phyloP scores from a whole-genome alignment of 179 eudicot genomes.

The Sideroxylon spinosum region DNA sequence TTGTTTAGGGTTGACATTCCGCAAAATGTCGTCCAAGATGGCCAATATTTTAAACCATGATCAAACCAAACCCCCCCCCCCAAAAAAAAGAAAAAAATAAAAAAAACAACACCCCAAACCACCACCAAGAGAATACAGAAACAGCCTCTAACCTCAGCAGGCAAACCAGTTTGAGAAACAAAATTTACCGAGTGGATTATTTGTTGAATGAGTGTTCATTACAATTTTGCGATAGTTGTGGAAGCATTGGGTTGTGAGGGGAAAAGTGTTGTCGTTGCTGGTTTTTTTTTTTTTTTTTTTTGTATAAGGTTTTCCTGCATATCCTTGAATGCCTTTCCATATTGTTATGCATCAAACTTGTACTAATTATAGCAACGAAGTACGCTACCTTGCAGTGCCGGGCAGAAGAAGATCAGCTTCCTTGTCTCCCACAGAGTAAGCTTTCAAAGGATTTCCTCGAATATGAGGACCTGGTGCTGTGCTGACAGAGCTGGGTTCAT shows the following conservation, averaged over 20 bases:
- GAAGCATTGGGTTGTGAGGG: too few species aligned
- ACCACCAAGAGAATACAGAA: too few species aligned
- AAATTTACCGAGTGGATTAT: background rate
- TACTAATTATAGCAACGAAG: background rate
- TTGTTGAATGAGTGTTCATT: background rate
- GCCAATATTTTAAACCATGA: too few species aligned
- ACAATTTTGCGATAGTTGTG: background rate
- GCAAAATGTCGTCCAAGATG: too few species aligned
- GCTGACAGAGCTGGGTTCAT: slow-evolving; percentile 75
- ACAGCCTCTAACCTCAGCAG: background rate
- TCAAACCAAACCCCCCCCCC: too few species aligned
- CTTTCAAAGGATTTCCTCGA: slow-evolving; percentile 74
- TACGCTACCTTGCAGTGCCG: slow-evolving; percentile 83
- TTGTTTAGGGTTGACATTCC: too few species aligned
- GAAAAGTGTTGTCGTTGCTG: background rate
- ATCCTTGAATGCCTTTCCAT: background rate
- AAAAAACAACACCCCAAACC: too few species aligned
- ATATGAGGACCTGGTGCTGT: slow-evolving; percentile 84
- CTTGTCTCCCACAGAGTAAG: slow-evolving; percentile 69
- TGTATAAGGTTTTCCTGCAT: background rate
- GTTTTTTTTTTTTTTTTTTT: slow-evolving; percentile 3
- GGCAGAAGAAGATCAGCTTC: slow-evolving; percentile 97
- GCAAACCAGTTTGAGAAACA: background rate
- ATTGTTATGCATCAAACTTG: background rate
- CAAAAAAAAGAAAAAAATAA: background rate